A percentile compares a stretch with the other conserved stretches of the same genome.
Conservation (phyloP, 2,329 filamentous ascomycete species). For the Paracoccidioides lutzii region DNA sequence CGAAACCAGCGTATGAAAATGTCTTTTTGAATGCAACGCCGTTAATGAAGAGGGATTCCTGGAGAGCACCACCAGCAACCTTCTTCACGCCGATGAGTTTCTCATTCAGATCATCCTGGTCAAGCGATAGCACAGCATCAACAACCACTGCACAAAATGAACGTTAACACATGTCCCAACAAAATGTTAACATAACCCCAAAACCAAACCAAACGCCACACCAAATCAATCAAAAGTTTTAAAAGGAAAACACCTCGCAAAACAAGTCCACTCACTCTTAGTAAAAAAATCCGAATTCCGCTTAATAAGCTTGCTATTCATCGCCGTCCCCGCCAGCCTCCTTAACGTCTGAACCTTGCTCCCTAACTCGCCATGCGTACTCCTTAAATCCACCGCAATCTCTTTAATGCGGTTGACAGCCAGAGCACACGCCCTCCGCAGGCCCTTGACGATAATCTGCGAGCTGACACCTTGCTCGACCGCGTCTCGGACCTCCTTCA, state of each 20-base stretch:
- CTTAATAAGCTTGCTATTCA: conserved; percentile 99
- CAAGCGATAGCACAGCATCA: conserved; percentile 84
- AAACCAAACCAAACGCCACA: not conserved
- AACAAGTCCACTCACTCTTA: conserved; percentile 81
- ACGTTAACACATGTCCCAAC: conserved; percentile 3
- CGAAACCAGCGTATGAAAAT: conserved; percentile 96
- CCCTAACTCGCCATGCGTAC: conserved; percentile 67
- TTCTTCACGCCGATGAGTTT: conserved; percentile 98
- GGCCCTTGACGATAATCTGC: conserved; percentile 92
- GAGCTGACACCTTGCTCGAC: conserved; percentile 95
- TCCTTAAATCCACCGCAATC: conserved; percentile 58
- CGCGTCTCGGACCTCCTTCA: conserved; percentile 92
- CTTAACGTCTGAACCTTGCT: conserved; percentile 78
- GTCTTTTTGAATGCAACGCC: conserved; percentile 99
- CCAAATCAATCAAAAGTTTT: not conserved
- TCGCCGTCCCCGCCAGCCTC: conserved; percentile 87
- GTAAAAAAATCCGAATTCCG: conserved; percentile 95
- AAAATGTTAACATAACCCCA: not conserved
- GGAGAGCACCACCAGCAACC: conserved; percentile 87
- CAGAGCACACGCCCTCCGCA: conserved; percentile 75
- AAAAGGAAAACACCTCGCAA: conserved; percentile 19
- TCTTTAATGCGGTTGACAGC: conserved; percentile 99
- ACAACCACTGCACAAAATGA: conserved; percentile 65
- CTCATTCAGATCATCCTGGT: conserved; percentile 95
- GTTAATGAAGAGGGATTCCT: conserved; percentile 93